Percentiles rank a stretch among this genome's conserved stretches.
These are phyloP conservation scores for Gynostemma pentaphyllum DNA, from an alignment of 306 rosid species.

Conservation along the genomic window DNA sequence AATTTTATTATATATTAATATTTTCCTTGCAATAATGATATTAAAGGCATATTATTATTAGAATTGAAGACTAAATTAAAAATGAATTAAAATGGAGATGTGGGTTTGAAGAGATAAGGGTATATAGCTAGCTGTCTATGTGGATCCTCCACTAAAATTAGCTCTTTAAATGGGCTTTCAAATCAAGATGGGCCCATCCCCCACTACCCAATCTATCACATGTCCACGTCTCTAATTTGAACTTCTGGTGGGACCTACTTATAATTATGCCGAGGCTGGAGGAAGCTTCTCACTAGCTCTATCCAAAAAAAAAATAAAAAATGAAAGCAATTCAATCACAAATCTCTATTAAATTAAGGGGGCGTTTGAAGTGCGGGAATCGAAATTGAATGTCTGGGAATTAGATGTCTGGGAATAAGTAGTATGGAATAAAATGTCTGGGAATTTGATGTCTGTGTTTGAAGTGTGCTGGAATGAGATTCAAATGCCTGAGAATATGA, in stretches of 20 bases:
- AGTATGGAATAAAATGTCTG: no score
- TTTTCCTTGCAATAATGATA: neutral
- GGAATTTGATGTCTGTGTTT: no score
- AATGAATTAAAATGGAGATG: neutral
- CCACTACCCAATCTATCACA: slow-evolving; percentile 18
- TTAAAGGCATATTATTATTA: neutral
- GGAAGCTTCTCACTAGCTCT: neutral
- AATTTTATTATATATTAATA: neutral
- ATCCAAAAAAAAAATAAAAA: no score
- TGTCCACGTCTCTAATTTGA: neutral
- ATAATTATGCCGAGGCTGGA: no score
- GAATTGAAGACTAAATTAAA: neutral
- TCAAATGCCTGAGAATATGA: no score
- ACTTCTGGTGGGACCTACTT: no score
- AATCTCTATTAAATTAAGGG: no score
- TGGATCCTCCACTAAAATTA: slow-evolving; percentile 49
- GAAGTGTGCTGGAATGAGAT: no score
- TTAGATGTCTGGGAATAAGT: no score
- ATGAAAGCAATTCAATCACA: no score
- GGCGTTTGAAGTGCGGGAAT: no score
- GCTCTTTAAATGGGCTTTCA: slow-evolving; percentile 29
- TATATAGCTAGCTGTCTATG: slow-evolving; percentile 13
- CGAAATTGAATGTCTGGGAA: no score
- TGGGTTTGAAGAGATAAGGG: slow-evolving; percentile 17
- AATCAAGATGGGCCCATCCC: slow-evolving; percentile 37